Percentiles rank a stretch among this genome's conserved stretches.
Conservation (phyloP, 2,329 filamentous ascomycete species). For the Fusarium kyushuense region DNA sequence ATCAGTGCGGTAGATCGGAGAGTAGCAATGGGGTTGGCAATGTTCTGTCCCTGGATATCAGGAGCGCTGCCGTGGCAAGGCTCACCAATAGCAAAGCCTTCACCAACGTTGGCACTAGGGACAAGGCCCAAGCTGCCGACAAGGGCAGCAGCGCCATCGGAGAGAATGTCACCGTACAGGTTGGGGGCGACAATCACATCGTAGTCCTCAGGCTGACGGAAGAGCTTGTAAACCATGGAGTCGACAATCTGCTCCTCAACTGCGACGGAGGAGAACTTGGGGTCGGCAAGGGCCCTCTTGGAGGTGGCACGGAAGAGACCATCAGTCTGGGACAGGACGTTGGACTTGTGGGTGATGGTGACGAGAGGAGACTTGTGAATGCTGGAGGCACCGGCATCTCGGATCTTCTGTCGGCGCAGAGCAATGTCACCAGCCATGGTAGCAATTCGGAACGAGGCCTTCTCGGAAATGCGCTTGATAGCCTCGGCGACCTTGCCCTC, state of each 20-base stretch:
- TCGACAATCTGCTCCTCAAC: slow-evolving; percentile 99
- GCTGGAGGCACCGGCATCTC: slow-evolving; percentile 67
- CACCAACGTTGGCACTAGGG: slow-evolving; percentile 93
- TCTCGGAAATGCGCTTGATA: slow-evolving; percentile 95
- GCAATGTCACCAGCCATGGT: slow-evolving; percentile 96
- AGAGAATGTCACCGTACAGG: slow-evolving; percentile 96
- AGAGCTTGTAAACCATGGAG: slow-evolving; percentile 99
- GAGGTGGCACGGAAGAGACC: slow-evolving; percentile 90
- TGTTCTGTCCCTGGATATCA: slow-evolving; percentile 91
- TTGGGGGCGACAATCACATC: slow-evolving; percentile 98
- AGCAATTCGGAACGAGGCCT: slow-evolving; percentile 86
- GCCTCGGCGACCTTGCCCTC: slow-evolving; percentile 93
- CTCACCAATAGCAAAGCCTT: slow-evolving; percentile 95
- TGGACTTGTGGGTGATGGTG: slow-evolving; percentile 98
- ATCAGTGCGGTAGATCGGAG: slow-evolving; percentile 91
- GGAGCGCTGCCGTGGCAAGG: slow-evolving; percentile 97
- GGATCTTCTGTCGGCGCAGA: slow-evolving; percentile 83
- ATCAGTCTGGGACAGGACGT: slow-evolving; percentile 96
- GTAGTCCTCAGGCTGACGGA: slow-evolving; percentile 94
- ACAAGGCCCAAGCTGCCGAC: slow-evolving; percentile 94
- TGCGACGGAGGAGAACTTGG: slow-evolving; percentile 71
- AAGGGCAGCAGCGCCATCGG: slow-evolving; percentile 92
- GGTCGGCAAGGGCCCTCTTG: slow-evolving; percentile 75
- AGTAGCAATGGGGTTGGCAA: slow-evolving; percentile 97
- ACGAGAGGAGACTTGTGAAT: slow-evolving; percentile 80